Evolutionary conservation across 148 eudicot species (phyloP).

Genomic region (Vaccinium corymbosum): DNA sequence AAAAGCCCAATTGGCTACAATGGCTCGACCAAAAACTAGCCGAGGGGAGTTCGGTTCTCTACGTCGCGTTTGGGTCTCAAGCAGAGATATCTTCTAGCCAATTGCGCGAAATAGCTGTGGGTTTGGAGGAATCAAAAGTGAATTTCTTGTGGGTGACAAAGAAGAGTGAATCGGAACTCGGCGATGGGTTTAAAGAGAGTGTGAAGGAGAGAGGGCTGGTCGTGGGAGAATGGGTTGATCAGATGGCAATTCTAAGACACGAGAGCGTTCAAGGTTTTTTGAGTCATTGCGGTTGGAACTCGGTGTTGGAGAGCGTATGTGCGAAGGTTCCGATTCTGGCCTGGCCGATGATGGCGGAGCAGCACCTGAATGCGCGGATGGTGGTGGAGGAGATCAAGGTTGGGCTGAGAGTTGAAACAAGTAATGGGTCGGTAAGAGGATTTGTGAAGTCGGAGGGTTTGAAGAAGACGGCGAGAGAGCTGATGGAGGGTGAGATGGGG

Average conservation of each 20-base stretch:
- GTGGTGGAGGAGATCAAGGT: neutral
- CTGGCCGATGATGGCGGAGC: neutral
- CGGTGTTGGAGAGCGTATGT: neutral
- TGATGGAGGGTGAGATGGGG: neutral
- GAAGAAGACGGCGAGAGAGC: neutral
- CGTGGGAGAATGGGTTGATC: neutral
- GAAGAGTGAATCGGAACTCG: neutral
- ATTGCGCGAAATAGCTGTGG: neutral
- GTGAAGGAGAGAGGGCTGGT: neutral
- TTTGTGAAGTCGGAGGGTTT: neutral
- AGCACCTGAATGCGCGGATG: neutral
- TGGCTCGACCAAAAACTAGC: slow-evolving; percentile 57
- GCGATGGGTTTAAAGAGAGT: neutral
- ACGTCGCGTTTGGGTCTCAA: slow-evolving; percentile 58
- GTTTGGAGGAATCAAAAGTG: neutral
- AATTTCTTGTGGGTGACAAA: neutral
- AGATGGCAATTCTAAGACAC: neutral
- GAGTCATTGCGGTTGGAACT: neutral
- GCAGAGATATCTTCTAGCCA: neutral
- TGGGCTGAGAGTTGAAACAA: neutral
- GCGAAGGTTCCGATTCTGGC: neutral
- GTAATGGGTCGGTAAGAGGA: neutral
- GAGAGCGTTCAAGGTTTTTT: neutral
- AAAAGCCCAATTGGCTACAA: slow-evolving; percentile 34
- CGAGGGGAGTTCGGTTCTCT: slow-evolving; percentile 33